Conservation (phyloP, 1,284 basidiomycete species). For the Mycena sp. region DNA sequence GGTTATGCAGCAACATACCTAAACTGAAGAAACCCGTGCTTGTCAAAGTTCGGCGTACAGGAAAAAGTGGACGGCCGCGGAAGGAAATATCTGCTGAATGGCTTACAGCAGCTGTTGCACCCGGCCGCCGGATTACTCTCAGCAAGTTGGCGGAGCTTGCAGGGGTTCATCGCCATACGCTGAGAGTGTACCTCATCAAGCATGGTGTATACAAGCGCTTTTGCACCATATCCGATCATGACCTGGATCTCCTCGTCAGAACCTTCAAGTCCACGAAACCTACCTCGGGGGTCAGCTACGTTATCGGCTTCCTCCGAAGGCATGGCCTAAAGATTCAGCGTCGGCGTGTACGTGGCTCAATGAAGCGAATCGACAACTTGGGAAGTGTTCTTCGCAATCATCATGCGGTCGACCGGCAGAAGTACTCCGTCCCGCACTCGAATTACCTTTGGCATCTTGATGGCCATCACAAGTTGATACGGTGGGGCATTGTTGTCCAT, state of each 20-base stretch:
- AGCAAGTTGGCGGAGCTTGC: slow-evolving; percentile 30
- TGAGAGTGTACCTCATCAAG: slow-evolving; percentile 29
- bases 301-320: slow-evolving; percentile 27
- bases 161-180: slow-evolving; percentile 29
- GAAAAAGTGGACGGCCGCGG: slow-evolving; percentile 31
- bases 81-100: slow-evolving; percentile 35
- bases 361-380: slow-evolving; percentile 31
- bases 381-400: background rate
- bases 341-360: slow-evolving; percentile 14
- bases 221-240: slow-evolving; percentile 25
- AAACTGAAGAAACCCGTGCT: slow-evolving; percentile 7
- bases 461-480: slow-evolving; percentile 59
- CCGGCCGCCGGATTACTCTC: slow-evolving; percentile 24
- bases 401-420: too few species aligned
- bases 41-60: slow-evolving; percentile 25
- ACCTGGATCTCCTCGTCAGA: slow-evolving; percentile 33
- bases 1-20: background rate
- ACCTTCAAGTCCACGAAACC: slow-evolving; percentile 31
- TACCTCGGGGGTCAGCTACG: slow-evolving; percentile 34
- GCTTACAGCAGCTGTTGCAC: slow-evolving; percentile 25
- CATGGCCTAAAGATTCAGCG: slow-evolving; percentile 32
- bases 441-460: slow-evolving; percentile 58
- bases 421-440: slow-evolving; percentile 31
- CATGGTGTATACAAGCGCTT: slow-evolving; percentile 26
- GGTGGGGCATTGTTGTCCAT: slow-evolving; percentile 60